These are phyloP conservation scores for Heritiera littoralis DNA, from an alignment of 345 rosid species.

Conservation along the genomic window DNA sequence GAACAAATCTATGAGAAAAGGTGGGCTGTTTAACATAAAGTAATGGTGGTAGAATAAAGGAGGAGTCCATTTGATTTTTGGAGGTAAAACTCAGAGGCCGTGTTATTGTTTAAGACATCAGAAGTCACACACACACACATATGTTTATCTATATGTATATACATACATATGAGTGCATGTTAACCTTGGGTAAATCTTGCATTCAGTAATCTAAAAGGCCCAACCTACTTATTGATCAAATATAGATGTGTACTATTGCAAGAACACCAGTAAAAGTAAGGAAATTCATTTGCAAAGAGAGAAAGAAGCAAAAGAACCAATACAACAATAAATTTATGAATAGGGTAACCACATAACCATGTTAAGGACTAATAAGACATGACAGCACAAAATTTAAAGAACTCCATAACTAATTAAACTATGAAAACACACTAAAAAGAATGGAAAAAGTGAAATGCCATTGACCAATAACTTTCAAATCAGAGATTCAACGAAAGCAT, in stretches of 20 bases:
- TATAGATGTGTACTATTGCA: too few relatives aligned
- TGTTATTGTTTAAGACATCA: not conserved
- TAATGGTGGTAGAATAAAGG: not conserved
- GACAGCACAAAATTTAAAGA: not conserved
- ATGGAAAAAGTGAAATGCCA: not conserved
- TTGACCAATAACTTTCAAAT: not conserved
- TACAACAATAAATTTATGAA: not conserved
- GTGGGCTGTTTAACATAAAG: not conserved
- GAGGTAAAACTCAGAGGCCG: not conserved
- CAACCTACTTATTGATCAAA: too few relatives aligned
- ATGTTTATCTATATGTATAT: not conserved
- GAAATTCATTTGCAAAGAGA: too few relatives aligned
- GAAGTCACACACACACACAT: not conserved
- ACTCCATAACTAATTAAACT: not conserved
- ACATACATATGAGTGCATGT: too few relatives aligned
- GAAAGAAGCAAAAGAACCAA: too few relatives aligned
- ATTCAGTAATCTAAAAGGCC: too few relatives aligned
- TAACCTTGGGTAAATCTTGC: too few relatives aligned
- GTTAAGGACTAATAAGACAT: not conserved
- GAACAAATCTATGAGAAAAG: not conserved
- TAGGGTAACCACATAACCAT: not conserved
- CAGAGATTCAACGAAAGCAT: not conserved
- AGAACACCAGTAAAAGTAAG: too few relatives aligned
- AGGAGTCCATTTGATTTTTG: not conserved
- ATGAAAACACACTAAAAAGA: not conserved